Evolutionary conservation across 2,329 filamentous ascomycete species (phyloP).

Genomic region (Pseudocercospora vitis): DNA sequence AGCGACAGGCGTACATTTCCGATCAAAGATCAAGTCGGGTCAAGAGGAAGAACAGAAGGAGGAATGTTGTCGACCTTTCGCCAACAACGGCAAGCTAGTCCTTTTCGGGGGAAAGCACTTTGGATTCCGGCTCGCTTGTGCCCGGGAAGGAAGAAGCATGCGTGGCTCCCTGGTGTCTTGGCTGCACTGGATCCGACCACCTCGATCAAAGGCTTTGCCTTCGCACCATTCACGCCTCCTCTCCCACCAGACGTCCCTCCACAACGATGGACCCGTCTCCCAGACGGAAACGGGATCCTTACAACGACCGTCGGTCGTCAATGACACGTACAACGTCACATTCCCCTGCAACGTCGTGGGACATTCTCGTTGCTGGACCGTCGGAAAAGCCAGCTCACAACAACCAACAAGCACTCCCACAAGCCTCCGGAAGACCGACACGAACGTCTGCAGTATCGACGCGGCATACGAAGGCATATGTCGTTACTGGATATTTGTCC

Average conservation of each 20-base stretch:
- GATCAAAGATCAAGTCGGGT: neutral
- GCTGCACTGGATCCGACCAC: slow-evolving; percentile 1
- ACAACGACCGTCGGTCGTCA: slow-evolving; percentile 4
- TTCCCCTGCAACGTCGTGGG: slow-evolving; percentile 30
- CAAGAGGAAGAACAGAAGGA: neutral
- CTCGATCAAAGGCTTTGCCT: neutral
- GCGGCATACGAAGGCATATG: slow-evolving; percentile 3
- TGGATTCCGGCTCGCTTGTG: neutral
- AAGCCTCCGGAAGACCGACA: slow-evolving; percentile 4
- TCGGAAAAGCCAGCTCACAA: slow-evolving; percentile 2
- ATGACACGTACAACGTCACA: slow-evolving; percentile 22
- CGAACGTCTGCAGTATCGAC: neutral
- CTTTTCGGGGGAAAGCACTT: neutral
- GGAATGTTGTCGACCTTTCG: slow-evolving; percentile 4
- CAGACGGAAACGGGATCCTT: slow-evolving; percentile 12
- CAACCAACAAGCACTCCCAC: neutral
- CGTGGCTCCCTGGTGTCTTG: slow-evolving; percentile 1
- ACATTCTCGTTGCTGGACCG: slow-evolving; percentile 30
- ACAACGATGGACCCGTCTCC: slow-evolving; percentile 17
- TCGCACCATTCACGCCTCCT: neutral
- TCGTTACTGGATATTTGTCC: slow-evolving; percentile 11
- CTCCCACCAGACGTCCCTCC: neutral
- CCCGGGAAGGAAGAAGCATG: slow-evolving; percentile 1
- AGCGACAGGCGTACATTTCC: neutral
- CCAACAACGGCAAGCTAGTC: neutral